Base-by-base conservation (phyloP, 208 protist species). In the Spongospora subterranea region DNA sequence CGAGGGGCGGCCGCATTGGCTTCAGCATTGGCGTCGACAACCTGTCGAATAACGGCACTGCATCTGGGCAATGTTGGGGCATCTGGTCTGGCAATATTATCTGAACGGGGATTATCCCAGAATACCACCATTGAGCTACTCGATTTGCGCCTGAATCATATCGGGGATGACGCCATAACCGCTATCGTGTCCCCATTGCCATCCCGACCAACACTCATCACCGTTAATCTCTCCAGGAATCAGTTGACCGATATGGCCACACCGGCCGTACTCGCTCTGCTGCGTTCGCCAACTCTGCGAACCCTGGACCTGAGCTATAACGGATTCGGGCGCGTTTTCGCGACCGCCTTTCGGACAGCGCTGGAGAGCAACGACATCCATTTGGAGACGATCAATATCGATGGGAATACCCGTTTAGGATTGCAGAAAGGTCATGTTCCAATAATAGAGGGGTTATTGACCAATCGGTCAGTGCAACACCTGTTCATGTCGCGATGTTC, bases 121-220 rank as follows among this genome's bases (percentile, higher is more conserved):
- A 29, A 6, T 6, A 29, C 50, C 13, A 60, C 50, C 13, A 6
- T 82, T 6, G 17, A 82, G 71, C 17, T 17, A 6, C n/a, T 82
- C 17, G 71, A 82, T 43, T n/a, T 82, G n/a, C 71, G 71, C 71
- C 35, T 43, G 35, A 82, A 82, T 43, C n/a, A 82, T 43, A 82
- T 82, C 71, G 71, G 71, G 17, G 71, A 82, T n/a, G 71, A 82
- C n/a, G 71, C 71, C 17, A 45, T 35, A 6, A n/a, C 17, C 35
- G 71, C 71, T n/a, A 43, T 82, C 35, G 17, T 82, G 35, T 6
- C 17, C 11, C 71, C 71, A 6, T 20, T 82, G 17, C 17, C 71
- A 6, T 35, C 6, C 17, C 40, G 35, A 6, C 17, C 71, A 6
- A n/a, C n/a, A 45, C 71, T 82, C 17, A 35, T 43, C 35, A 6